phyloP scores from a whole-genome alignment of 148 eudicot species.

The Tetragonia tetragonoides region DNA sequence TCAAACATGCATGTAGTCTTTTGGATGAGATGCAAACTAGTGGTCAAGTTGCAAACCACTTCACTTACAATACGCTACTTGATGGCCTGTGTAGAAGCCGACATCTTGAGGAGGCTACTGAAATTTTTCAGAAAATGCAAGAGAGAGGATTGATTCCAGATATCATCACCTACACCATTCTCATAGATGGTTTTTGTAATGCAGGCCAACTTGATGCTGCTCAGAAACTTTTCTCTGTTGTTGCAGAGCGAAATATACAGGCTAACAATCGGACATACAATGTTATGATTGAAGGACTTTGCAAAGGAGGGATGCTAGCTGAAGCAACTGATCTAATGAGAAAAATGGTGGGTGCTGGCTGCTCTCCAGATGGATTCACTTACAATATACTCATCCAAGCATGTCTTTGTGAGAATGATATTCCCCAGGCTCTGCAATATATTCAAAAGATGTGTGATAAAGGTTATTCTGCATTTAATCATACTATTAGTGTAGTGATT shows the following conservation, averaged over 20 bases:
- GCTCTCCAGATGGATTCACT: not conserved
- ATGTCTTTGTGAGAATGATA: not conserved
- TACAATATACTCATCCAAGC: not conserved
- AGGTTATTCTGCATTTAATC: not conserved
- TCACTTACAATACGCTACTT: conserved; percentile 2
- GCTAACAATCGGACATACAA: not conserved
- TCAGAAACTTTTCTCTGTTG: not conserved
- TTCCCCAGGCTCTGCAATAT: not conserved
- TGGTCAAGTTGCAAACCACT: not conserved
- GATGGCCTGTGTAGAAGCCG: conserved; percentile 11
- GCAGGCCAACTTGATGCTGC: not conserved
- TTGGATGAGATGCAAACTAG: not conserved
- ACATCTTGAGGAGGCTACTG: not conserved
- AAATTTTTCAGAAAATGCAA: not conserved
- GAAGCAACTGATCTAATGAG: not conserved
- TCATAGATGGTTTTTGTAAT: conserved; percentile 13
- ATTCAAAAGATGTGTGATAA: not conserved
- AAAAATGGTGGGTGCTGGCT: not conserved
- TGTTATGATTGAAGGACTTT: not conserved
- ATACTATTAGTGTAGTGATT: not conserved
- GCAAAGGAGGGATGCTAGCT: not conserved
- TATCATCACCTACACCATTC: not conserved
- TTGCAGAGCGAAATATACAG: not conserved
- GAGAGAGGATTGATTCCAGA: not conserved
- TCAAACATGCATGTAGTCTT: not conserved